These are phyloP conservation scores for Colletotrichum nymphaeae DNA, from an alignment of 2,329 filamentous ascomycete species.

Conservation along the genomic window DNA sequence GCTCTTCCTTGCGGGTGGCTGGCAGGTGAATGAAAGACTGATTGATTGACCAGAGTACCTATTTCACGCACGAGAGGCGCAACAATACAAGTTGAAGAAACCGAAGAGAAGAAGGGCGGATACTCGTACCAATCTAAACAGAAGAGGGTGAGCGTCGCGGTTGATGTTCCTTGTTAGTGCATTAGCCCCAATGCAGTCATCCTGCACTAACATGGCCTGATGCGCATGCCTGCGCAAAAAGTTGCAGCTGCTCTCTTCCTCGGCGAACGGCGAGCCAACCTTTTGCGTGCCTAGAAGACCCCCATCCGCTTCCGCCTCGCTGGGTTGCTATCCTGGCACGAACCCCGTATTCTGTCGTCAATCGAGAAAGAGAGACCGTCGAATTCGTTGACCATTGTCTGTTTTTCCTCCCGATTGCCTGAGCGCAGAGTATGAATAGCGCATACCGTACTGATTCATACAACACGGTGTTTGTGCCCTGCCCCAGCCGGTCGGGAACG, in stretches of 20 bases:
- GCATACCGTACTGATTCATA: not conserved
- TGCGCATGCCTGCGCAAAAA: not conserved
- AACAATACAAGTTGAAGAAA: not conserved
- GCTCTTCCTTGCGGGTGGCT: not conserved
- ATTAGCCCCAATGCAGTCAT: conserved; percentile 25
- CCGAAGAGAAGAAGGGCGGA: not conserved
- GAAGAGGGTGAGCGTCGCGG: not conserved
- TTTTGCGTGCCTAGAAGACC: not conserved
- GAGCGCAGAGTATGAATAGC: not conserved
- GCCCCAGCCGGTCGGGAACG: not conserved
- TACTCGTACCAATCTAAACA: not conserved
- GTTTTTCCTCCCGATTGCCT: not conserved
- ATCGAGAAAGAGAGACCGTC: not conserved
- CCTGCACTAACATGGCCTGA: conserved; percentile 25
- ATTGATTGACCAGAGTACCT: not conserved
- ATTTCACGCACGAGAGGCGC: not conserved
- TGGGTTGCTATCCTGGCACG: conserved; percentile 17
- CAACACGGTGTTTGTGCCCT: not conserved
- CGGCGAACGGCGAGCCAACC: not conserved
- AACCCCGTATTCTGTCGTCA: conserved; percentile 5
- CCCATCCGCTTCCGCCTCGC: conserved; percentile 30
- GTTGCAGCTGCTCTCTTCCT: conserved; percentile 1
- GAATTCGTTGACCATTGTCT: not conserved
- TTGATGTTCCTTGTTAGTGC: conserved; percentile 21
- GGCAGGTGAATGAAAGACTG: not conserved